Percentiles rank a stretch among this genome's conserved stretches.
These are phyloP conservation scores for Quillaja saponaria DNA, from an alignment of 306 rosid species.

Conservation along the genomic window DNA sequence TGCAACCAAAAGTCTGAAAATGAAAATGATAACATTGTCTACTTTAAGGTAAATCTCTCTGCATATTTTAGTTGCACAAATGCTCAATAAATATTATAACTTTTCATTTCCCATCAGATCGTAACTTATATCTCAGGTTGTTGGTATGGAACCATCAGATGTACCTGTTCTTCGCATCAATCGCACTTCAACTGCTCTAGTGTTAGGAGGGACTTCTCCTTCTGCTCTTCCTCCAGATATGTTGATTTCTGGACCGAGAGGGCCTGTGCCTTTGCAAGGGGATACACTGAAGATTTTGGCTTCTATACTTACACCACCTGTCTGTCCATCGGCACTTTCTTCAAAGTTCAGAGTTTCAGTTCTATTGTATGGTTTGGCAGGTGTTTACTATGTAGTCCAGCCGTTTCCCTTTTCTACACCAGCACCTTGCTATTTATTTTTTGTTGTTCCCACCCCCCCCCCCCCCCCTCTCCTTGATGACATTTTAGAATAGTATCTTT, in stretches of 20 bases:
- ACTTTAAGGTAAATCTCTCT: constrained; percentile 69
- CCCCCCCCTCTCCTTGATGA: constrained; percentile 2
- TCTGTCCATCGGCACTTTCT: constrained; percentile 81
- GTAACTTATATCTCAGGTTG: constrained; percentile 58
- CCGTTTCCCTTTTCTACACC: constrained; percentile 2
- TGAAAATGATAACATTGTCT: constrained; percentile 47
- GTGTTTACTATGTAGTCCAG: constrained; percentile 43
- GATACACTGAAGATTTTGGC: constrained; percentile 76
- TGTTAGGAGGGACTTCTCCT: constrained; percentile 79
- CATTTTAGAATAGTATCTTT: constrained; percentile 19
- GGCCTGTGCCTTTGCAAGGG: constrained; percentile 69
- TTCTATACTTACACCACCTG: constrained; percentile 73
- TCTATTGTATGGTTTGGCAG: constrained; percentile 79
- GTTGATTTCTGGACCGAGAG: constrained; percentile 55
- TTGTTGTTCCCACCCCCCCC: neutral
- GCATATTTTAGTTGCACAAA: constrained; percentile 1
- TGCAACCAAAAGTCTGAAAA: constrained; percentile 51
- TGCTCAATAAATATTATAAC: constrained; percentile 8
- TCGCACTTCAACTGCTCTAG: constrained; percentile 74
- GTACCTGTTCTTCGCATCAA: constrained; percentile 66
- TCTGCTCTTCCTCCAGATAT: constrained; percentile 87
- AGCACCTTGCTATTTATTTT: neutral
- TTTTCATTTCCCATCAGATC: constrained; percentile 29
- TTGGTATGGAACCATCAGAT: constrained; percentile 90
- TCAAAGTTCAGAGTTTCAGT: constrained; percentile 88